phyloP scores from a whole-genome alignment of 2,329 filamentous ascomycete genomes.

The Penicillium sp. region DNA sequence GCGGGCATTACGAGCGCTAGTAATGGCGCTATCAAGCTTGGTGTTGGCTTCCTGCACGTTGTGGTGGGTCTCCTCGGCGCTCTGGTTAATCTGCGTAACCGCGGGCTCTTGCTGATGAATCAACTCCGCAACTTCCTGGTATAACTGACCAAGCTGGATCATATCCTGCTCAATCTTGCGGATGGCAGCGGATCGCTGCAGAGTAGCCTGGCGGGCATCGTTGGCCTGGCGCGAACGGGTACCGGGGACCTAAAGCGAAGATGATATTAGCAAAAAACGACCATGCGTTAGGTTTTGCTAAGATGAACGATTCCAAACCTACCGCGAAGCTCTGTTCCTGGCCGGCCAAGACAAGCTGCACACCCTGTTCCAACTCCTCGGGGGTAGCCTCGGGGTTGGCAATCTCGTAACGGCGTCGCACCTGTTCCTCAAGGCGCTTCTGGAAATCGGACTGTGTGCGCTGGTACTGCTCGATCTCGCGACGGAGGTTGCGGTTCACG shows the following conservation, averaged over 20 bases:
- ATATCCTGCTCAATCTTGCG: slow-evolving; percentile 91
- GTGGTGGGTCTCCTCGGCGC: slow-evolving; percentile 79
- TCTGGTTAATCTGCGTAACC: slow-evolving; percentile 78
- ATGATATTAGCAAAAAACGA: background rate
- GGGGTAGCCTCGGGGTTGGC: slow-evolving; percentile 79
- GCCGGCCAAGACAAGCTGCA: slow-evolving; percentile 63
- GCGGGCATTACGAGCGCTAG: slow-evolving; percentile 74
- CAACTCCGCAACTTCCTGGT: slow-evolving; percentile 83
- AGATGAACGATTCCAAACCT: slow-evolving; percentile 43
- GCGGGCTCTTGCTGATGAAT: slow-evolving; percentile 83
- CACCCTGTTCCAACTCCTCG: slow-evolving; percentile 73
- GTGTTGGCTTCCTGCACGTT: slow-evolving; percentile 84
- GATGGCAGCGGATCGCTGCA: slow-evolving; percentile 80
- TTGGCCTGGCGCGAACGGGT: slow-evolving; percentile 69
- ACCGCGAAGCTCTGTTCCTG: slow-evolving; percentile 80
- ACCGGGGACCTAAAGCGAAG: slow-evolving; percentile 30
- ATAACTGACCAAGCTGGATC: slow-evolving; percentile 81
- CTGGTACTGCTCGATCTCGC: slow-evolving; percentile 79
- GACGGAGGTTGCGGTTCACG: slow-evolving; percentile 76
- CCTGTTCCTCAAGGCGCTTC: slow-evolving; percentile 76
- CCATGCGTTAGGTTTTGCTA: background rate
- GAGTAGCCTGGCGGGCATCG: slow-evolving; percentile 75
- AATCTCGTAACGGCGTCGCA: slow-evolving; percentile 87
- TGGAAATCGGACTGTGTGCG: slow-evolving; percentile 76
- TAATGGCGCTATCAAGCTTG: slow-evolving; percentile 78